These are phyloP conservation scores for Lactarius sp. DNA, from an alignment of 768 basidiomycete genomes.

Conservation along the genomic window DNA sequence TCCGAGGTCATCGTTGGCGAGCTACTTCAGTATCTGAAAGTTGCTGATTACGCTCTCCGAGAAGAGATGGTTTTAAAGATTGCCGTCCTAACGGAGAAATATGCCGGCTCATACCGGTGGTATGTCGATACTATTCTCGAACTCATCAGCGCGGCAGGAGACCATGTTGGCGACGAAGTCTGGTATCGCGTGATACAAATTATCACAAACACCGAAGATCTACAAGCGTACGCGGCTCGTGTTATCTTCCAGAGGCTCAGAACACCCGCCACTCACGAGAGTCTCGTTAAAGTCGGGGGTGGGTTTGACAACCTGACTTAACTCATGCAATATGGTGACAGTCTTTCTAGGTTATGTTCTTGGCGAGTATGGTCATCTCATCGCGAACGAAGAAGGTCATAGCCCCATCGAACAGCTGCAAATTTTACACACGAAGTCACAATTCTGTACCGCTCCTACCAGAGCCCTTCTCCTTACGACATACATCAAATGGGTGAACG, in stretches of 20 bases:
- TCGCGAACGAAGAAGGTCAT: slow-evolving; percentile 91
- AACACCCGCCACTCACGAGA: slow-evolving; percentile 82
- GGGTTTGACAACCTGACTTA: slow-evolving; percentile 27
- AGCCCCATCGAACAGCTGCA: slow-evolving; percentile 95
- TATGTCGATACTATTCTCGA: slow-evolving; percentile 98
- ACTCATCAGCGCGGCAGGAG: slow-evolving; percentile 93
- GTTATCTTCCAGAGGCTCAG: slow-evolving; percentile 88
- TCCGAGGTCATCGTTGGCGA: slow-evolving; percentile 95
- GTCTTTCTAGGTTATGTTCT: slow-evolving; percentile 75
- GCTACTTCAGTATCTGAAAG: slow-evolving; percentile 83
- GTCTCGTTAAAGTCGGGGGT: slow-evolving; percentile 95
- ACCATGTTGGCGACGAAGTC: slow-evolving; percentile 98
- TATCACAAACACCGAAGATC: slow-evolving; percentile 95
- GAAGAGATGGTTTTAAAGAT: slow-evolving; percentile 99
- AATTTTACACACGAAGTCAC: slow-evolving; percentile 87
- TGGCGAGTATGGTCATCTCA: slow-evolving; percentile 96
- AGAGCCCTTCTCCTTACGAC: slow-evolving; percentile 91
- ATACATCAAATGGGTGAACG: slow-evolving; percentile 99
- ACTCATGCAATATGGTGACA: background rate
- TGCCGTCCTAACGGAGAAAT: slow-evolving; percentile 97
- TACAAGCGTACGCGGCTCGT: slow-evolving; percentile 93
- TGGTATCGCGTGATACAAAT: slow-evolving; percentile 99
- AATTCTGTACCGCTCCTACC: slow-evolving; percentile 89
- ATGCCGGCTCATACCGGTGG: slow-evolving; percentile 96
- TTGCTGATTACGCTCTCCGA: slow-evolving; percentile 94